phyloP scores from a whole-genome alignment of 2,329 filamentous ascomycete genomes.

The Pseudogymnoascus pannorum region DNA sequence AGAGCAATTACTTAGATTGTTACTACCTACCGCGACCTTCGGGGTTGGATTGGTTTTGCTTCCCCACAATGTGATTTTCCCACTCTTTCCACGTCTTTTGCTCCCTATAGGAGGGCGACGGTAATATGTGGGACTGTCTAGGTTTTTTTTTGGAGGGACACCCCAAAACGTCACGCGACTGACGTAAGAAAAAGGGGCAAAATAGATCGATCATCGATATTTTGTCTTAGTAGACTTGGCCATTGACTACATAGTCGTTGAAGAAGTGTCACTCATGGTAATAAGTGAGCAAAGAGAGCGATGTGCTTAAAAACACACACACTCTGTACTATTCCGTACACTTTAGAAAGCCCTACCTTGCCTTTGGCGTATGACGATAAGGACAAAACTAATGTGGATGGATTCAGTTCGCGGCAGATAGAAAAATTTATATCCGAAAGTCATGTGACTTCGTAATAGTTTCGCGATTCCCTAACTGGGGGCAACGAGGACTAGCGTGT shows the following conservation, averaged over 20 bases:
- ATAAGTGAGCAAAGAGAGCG: not conserved
- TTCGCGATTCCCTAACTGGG: constrained; percentile 8
- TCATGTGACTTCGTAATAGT: constrained; percentile 3
- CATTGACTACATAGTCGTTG: not conserved
- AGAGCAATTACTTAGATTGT: not conserved
- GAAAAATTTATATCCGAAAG: not conserved
- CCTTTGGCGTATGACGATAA: not conserved
- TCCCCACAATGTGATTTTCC: constrained; percentile 2
- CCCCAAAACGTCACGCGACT: constrained; percentile 1
- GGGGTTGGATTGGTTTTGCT: constrained; percentile 1
- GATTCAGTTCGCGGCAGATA: constrained; percentile 2
- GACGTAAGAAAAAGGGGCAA: constrained; percentile 7
- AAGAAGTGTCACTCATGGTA: not conserved
- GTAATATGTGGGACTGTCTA: constrained; percentile 7
- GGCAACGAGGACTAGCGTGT: not conserved
- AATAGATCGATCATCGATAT: constrained; percentile 5
- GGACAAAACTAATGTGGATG: not conserved
- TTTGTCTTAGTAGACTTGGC: not conserved
- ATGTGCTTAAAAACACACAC: not conserved
- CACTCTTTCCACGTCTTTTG: constrained; percentile 5
- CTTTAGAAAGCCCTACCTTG: not conserved
- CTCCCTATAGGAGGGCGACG: not conserved
- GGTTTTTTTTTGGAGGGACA: not conserved
- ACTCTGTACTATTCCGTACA: not conserved
- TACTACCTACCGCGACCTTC: not conserved